Base-by-base conservation (phyloP, 176 grass and related monocot genomes). In the Carex scoparia region DNA sequence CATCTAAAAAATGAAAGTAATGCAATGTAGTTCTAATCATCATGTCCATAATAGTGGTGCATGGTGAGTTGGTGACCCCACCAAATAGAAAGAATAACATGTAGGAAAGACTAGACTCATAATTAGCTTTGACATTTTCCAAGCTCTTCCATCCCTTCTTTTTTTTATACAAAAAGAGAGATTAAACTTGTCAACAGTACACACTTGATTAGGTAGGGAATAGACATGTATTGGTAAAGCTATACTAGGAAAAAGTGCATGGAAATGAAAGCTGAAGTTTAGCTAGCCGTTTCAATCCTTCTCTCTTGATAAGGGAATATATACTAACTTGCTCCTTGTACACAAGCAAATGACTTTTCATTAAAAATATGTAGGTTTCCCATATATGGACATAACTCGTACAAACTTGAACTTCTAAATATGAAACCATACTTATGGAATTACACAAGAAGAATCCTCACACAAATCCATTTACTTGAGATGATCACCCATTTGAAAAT, bases 191-290 rank as follows among this genome's bases (percentile, higher is more conserved):
- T 61, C 10, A 57, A 78, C 59, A 18, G 28, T 15, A 46, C 84
- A 54, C 71, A n/a, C 70, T 83, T 84, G 49, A 86, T 86, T 66
- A 88, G 82, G 82, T 85, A 71, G 46, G 70, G 69, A 65, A 13
- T 84, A 65, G 30, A 87, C 81, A 88, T 79, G 66, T 64, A 81
- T 78, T 69, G 73, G 79, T 79, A 87, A 93, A 90, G 90, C 61
- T 67, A 86, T 92, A 70, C 93, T 93, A 95, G 91, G 93, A 95
- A 93, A 93, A 95, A 88, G 88, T 92, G 91, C 87, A 92, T 85
- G 88, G 84, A 87, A 85, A 73, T 51, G 89, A 86, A 86, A 84
- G 83, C 65, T 0, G 60, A 55, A 68, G 81, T 23, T 69, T 67
- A 67, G 83, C 74, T 56, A 78, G 61, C 85, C 79, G 69, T 35